phyloP scores from a whole-genome alignment of 1,139 yeast species.

The Meyerozyma smithsonii region DNA sequence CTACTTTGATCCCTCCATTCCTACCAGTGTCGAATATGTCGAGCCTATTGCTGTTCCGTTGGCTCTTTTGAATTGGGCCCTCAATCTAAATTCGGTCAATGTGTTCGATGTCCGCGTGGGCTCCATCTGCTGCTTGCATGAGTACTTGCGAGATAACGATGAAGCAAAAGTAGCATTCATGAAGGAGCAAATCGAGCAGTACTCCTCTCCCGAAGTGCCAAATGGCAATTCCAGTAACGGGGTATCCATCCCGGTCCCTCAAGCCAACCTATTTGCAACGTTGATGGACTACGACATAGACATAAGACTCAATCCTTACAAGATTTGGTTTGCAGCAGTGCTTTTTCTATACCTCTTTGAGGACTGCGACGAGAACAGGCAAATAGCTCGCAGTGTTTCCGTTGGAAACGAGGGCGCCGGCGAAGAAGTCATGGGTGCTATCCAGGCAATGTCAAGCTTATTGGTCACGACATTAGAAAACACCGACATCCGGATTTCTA shows the following conservation, averaged over 20 bases:
- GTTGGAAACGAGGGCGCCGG: slow-evolving; percentile 65
- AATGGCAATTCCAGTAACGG: slow-evolving; percentile 5
- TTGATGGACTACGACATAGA: slow-evolving; percentile 79
- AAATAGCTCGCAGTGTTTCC: slow-evolving; percentile 48
- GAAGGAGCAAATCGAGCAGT: slow-evolving; percentile 50
- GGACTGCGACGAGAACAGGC: slow-evolving; percentile 49
- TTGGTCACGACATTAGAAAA: slow-evolving; percentile 60
- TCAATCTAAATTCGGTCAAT: slow-evolving; percentile 76
- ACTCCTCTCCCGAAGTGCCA: slow-evolving; percentile 13
- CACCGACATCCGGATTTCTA: slow-evolving; percentile 70
- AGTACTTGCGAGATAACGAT: slow-evolving; percentile 62
- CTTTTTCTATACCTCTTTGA: slow-evolving; percentile 61
- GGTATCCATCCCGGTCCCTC: slow-evolving; percentile 17
- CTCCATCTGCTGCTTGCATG: slow-evolving; percentile 59
- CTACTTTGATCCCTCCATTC: slow-evolving; percentile 77
- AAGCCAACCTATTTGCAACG: slow-evolving; percentile 58
- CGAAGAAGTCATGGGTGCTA: slow-evolving; percentile 69
- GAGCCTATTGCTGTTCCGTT: slow-evolving; percentile 58
- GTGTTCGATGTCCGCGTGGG: slow-evolving; percentile 76
- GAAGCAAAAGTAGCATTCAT: slow-evolving; percentile 62
- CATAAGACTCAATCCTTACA: slow-evolving; percentile 74
- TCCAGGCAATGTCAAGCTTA: slow-evolving; percentile 78
- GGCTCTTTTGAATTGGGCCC: slow-evolving; percentile 78
- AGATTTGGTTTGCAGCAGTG: slow-evolving; percentile 78
- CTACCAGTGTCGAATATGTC: slow-evolving; percentile 38